A percentile compares a stretch with the other conserved stretches of the same genome.
These are phyloP conservation scores for Fusarium sp. DNA, from an alignment of 2,329 filamentous ascomycete genomes.

Conservation along the genomic window DNA sequence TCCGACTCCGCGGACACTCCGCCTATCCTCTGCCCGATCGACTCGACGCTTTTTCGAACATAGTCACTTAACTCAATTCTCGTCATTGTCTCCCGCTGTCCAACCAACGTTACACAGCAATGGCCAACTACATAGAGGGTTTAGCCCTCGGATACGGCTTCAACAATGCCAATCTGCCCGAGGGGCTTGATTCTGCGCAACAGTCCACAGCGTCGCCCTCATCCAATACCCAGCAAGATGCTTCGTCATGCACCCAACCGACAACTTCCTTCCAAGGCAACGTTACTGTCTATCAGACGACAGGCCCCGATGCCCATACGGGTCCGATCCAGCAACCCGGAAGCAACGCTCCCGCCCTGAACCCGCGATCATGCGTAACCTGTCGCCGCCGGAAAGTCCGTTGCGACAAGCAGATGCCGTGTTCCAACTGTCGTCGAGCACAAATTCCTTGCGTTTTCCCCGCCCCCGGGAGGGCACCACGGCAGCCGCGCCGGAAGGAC, in stretches of 20 bases:
- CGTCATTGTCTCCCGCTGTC: conserved; percentile 2
- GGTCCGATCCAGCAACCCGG: conserved; percentile 54
- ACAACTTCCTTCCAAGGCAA: conserved; percentile 49
- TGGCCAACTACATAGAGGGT: conserved; percentile 45
- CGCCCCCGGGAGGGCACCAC: conserved; percentile 78
- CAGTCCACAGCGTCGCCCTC: conserved; percentile 44
- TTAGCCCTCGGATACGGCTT: conserved; percentile 46
- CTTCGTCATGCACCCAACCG: conserved; percentile 30
- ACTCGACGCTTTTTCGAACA: conserved; percentile 19
- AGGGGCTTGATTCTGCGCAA: conserved; percentile 40
- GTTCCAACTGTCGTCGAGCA: conserved; percentile 79
- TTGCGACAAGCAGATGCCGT: conserved; percentile 83
- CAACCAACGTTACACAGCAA: conserved; percentile 38
- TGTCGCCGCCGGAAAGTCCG: conserved; percentile 75
- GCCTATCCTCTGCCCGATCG: conserved; percentile 15
- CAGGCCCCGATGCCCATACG: conserved; percentile 56
- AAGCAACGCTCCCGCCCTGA: conserved; percentile 55
- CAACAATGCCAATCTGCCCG: conserved; percentile 41
- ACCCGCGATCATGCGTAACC: conserved; percentile 65
- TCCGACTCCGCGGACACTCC: conserved; percentile 29
- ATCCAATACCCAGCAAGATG: conserved; percentile 43
- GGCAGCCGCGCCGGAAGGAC: conserved; percentile 74
- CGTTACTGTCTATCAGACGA: conserved; percentile 57
- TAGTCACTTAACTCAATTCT: conserved; percentile 11
- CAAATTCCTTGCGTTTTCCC: conserved; percentile 81